These are phyloP conservation scores for Lathyrus oleraceus DNA, from an alignment of 306 rosid genomes.

Conservation along the genomic window DNA sequence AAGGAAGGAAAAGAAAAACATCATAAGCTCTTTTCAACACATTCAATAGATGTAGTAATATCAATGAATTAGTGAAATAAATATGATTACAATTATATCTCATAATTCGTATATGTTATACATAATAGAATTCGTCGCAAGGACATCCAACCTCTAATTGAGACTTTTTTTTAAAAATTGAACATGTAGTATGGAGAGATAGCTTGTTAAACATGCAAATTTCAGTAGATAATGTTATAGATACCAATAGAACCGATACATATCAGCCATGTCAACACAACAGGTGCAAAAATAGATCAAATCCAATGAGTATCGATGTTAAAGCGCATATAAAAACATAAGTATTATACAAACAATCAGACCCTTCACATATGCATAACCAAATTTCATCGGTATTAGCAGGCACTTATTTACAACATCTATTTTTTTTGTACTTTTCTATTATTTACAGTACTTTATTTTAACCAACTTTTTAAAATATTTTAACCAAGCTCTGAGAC, in stretches of 20 bases:
- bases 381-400: constrained; percentile 25
- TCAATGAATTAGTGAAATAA: no score
- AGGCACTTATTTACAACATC: no score
- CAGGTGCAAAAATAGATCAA: constrained; percentile 82
- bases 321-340: constrained; percentile 73
- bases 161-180: constrained; percentile 80
- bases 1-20: no score
- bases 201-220: no score
- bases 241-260: constrained; percentile 87
- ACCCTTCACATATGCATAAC: constrained; percentile 79
- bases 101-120: constrained; percentile 68
- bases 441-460: no score
- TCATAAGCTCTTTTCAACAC: no score
- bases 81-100: no score
- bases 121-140: constrained; percentile 84
- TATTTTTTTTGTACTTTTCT: no score
- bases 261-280: constrained; percentile 82
- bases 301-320: constrained; percentile 89
- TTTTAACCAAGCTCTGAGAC: no score
- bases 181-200: constrained; percentile 92
- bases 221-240: constrained; percentile 82
- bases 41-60: no score
- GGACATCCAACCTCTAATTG: constrained; percentile 93
- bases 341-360: constrained; percentile 84
- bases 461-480: no score